phyloP scores from a whole-genome alignment of 2,329 filamentous ascomycete species.

The Didymella keratinophila region DNA sequence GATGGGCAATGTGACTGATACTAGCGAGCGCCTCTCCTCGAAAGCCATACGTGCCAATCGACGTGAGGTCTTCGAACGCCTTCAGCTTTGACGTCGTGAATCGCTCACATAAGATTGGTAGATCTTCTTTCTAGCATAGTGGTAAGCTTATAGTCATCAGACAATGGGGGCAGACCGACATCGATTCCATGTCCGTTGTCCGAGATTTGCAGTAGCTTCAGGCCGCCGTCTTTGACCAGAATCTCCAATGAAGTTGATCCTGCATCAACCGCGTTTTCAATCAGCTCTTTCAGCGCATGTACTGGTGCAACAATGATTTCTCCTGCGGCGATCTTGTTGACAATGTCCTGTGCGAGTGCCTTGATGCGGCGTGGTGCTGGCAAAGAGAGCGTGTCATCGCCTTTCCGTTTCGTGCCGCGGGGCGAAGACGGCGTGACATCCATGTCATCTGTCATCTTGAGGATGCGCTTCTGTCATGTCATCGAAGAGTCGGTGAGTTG shows the following conservation, averaged over 20 bases:
- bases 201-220: conserved; percentile 95
- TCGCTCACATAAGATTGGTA: conserved; percentile 90
- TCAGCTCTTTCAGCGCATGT: conserved; percentile 93
- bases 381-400: conserved; percentile 44
- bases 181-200: conserved; percentile 97
- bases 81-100: conserved; percentile 98
- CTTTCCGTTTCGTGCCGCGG: conserved; percentile 49
- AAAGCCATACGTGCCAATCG: conserved; percentile 96
- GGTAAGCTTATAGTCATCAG: neutral
- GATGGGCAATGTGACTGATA: conserved; percentile 97
- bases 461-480: neutral
- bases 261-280: conserved; percentile 98
- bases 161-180: conserved; percentile 60
- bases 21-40: conserved; percentile 94
- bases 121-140: conserved; percentile 77
- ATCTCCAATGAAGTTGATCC: conserved; percentile 91
- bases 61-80: conserved; percentile 87
- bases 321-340: conserved; percentile 98
- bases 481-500: conserved; percentile 7
- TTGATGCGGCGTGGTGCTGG: conserved; percentile 62
- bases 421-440: conserved; percentile 37
- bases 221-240: conserved; percentile 89
- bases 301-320: conserved; percentile 98
- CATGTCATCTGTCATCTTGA: conserved; percentile 43
- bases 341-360: conserved; percentile 88